Base-by-base conservation (phyloP, 768 basidiomycete genomes). In the Psilocybe tampanensis region DNA sequence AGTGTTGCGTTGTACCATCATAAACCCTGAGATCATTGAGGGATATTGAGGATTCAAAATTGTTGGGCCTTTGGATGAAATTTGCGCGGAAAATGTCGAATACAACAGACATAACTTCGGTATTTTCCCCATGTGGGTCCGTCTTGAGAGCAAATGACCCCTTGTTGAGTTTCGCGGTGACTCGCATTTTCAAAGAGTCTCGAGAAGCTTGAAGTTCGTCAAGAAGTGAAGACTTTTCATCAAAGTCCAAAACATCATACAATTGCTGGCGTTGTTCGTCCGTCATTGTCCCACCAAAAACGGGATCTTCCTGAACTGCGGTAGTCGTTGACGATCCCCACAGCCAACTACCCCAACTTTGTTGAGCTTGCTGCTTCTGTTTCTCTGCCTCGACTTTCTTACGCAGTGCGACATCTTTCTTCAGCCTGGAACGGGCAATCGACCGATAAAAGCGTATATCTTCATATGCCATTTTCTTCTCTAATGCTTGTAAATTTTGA, bases 391-490 rank as follows among this genome's bases (percentile, higher is more conserved):
- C 89, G 52, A 93, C 80, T 39, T 81, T 71, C 65, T 86, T 86
- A 63, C 82, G 82, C 33, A 88, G 74, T 2, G 86, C 91, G 19
- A 85, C 79, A 64, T 98, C 94, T 69, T 98, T 94, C 64, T 89
- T 86, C 15, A 96, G 78, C 61, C 86, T 86, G 2, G 94, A 94
- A 23, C 92, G 87, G 0, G 94, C 92, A 58, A 98, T 93, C 3
- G 95, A 98, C 29, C 97, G 86, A 74, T 98, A 99, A 74, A 98
- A 97, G 3, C 96, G 88, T 49, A 99, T 88, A 66, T 98, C 97
- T 70, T 96, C 94, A 63, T 98, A 98, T 0, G 87, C 81, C 24
- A 98, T 79, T 68, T 93, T 94, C 61, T 70, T 76, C 70, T 99
- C 97, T 54, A 98, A 74, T 0, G 72, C 76, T 44, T 86, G 82